These are phyloP conservation scores for Phalaenopsis equestris DNA, from an alignment of 106 monocot species.

Conservation along the genomic window DNA sequence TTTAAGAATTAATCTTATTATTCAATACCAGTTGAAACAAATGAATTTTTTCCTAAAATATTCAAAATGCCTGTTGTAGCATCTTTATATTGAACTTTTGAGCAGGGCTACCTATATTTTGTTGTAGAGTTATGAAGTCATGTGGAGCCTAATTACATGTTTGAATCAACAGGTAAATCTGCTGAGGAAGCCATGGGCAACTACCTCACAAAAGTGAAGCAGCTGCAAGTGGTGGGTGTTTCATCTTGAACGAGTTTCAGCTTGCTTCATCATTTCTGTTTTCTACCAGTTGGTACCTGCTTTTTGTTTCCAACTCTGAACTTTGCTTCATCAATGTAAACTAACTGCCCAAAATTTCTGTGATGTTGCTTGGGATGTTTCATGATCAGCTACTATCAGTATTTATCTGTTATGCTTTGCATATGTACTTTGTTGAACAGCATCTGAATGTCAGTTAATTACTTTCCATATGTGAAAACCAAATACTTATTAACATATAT, in stretches of 20 bases:
- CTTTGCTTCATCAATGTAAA: neutral
- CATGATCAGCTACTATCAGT: neutral
- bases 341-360: neutral
- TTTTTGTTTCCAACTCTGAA: neutral
- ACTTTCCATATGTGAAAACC: too few relatives aligned
- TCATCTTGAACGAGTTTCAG: conserved; percentile 3
- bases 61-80: too few relatives aligned
- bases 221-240: conserved; percentile 39
- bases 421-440: neutral
- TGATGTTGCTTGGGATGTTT: too few relatives aligned
- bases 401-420: neutral
- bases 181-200: conserved; percentile 74
- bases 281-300: neutral
- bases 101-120: too few relatives aligned
- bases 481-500: too few relatives aligned
- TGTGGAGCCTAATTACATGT: too few relatives aligned
- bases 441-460: neutral
- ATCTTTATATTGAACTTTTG: too few relatives aligned
- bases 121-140: too few relatives aligned
- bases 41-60: too few relatives aligned
- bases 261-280: neutral
- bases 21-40: too few relatives aligned
- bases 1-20: too few relatives aligned
- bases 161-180: conserved; percentile 39
- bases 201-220: conserved; percentile 86